Conservation (phyloP, 176 grass and related monocot species). For the Tuctoria greenei region DNA sequence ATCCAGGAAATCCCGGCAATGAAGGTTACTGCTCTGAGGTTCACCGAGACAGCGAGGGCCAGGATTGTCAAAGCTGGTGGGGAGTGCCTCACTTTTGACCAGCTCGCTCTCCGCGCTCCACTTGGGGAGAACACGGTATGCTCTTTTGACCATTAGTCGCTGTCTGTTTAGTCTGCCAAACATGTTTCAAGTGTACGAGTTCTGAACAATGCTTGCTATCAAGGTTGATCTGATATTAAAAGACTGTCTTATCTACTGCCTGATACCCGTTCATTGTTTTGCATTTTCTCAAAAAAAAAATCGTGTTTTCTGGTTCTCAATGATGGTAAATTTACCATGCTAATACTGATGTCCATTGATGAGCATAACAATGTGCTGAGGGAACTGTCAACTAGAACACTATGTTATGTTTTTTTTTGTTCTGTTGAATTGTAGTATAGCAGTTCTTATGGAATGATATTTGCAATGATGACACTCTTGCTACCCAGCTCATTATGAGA, state of each 20-base stretch:
- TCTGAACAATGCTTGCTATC: neutral
- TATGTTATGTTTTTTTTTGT: neutral
- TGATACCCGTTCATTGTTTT: neutral
- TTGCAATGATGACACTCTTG: constrained; percentile 46
- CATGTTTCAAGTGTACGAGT: too few species aligned
- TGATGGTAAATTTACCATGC: constrained; percentile 84
- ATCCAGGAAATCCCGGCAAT: constrained; percentile 76
- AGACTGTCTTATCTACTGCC: neutral
- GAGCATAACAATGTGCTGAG: constrained; percentile 59
- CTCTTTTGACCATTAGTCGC: neutral
- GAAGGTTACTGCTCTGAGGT: constrained; percentile 79
- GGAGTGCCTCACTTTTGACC: constrained; percentile 93
- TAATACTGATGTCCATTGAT: constrained; percentile 68
- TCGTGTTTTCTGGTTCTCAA: constrained; percentile 26
- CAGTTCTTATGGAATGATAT: constrained; percentile 18
- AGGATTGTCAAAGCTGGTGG: constrained; percentile 87
- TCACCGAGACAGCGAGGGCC: constrained; percentile 77
- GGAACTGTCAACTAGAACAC: constrained; percentile 26
- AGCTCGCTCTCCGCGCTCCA: constrained; percentile 77
- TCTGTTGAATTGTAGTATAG: neutral
- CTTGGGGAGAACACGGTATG: constrained; percentile 79
- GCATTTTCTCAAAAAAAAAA: too few species aligned
- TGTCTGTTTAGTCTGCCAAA: neutral
- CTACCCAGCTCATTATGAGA: constrained; percentile 96
- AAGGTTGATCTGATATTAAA: neutral